phyloP scores from a whole-genome alignment of 2,329 filamentous ascomycete genomes.

The Ambrosiella cleistominuta region DNA sequence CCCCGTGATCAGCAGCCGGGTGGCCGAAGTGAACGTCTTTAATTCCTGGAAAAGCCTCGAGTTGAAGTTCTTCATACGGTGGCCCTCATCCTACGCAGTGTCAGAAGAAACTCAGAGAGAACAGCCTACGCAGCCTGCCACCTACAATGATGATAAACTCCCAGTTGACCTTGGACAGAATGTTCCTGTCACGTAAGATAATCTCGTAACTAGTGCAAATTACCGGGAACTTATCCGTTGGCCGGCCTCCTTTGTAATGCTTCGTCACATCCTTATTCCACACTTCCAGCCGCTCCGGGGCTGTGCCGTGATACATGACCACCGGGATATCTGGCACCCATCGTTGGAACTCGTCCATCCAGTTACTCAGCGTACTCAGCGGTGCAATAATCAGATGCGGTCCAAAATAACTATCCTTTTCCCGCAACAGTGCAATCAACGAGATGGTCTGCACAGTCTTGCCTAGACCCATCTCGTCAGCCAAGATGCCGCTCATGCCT shows the following conservation, averaged over 20 bases:
- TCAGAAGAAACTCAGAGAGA: background rate
- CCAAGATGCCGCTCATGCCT: constrained; percentile 77
- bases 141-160: constrained; percentile 87
- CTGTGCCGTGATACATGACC: constrained; percentile 76
- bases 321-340: constrained; percentile 85
- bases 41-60: constrained; percentile 81
- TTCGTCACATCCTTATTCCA: constrained; percentile 53
- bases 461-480: constrained; percentile 83
- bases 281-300: constrained; percentile 59
- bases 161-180: constrained; percentile 73
- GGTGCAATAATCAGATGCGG: constrained; percentile 86
- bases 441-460: constrained; percentile 89
- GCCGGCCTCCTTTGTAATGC: constrained; percentile 39
- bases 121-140: constrained; percentile 11
- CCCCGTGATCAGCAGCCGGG: constrained; percentile 79
- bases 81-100: constrained; percentile 60
- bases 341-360: constrained; percentile 81
- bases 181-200: constrained; percentile 73
- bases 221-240: constrained; percentile 52
- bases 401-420: constrained; percentile 65
- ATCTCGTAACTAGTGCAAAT: constrained; percentile 95
- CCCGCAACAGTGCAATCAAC: constrained; percentile 68
- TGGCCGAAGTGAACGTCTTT: constrained; percentile 75
- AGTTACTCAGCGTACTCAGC: constrained; percentile 81
- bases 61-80: constrained; percentile 93